phyloP scores from a whole-genome alignment of 1,284 basidiomycete species.

The Polyporus tsugae region DNA sequence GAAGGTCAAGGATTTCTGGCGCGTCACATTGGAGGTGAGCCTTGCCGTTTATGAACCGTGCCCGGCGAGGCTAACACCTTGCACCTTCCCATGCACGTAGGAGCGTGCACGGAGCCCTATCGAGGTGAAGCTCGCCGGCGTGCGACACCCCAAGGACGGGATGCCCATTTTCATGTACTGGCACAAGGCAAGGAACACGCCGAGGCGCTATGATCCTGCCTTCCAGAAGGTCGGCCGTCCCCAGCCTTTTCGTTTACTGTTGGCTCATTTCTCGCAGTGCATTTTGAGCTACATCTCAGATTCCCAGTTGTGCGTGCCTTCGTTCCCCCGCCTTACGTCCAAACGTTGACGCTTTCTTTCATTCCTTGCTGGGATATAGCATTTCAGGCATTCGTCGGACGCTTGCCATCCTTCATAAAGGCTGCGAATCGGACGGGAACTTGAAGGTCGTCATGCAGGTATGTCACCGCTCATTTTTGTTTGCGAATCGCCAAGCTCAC shows the following conservation, averaged over 20 bases:
- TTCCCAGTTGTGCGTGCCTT: slow-evolving; percentile 71
- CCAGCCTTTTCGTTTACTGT: neutral
- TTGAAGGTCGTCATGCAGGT: slow-evolving; percentile 74
- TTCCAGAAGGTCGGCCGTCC: slow-evolving; percentile 78
- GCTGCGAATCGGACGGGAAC: slow-evolving; percentile 48
- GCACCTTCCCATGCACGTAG: slow-evolving; percentile 44
- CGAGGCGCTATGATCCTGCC: slow-evolving; percentile 66
- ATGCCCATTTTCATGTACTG: slow-evolving; percentile 73
- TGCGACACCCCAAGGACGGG: slow-evolving; percentile 51
- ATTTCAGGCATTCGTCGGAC: slow-evolving; percentile 70
- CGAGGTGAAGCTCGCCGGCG: slow-evolving; percentile 61
- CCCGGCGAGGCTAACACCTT: neutral
- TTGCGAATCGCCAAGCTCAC: slow-evolving; percentile 4
- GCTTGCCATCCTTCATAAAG: slow-evolving; percentile 21
- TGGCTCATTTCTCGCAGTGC: slow-evolving; percentile 57
- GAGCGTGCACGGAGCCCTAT: slow-evolving; percentile 78
- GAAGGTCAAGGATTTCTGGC: slow-evolving; percentile 33
- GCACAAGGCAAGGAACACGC: slow-evolving; percentile 79
- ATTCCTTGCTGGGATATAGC: slow-evolving; percentile 40
- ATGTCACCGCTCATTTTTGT: slow-evolving; percentile 35
- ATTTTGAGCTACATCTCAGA: slow-evolving; percentile 90
- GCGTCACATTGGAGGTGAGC: slow-evolving; percentile 23
- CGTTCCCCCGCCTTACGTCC: slow-evolving; percentile 1
- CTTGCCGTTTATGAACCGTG: neutral
- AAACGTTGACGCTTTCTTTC: neutral